These are phyloP conservation scores for Fraxinus albicans DNA, from an alignment of 305 asterid genomes.

Conservation along the genomic window DNA sequence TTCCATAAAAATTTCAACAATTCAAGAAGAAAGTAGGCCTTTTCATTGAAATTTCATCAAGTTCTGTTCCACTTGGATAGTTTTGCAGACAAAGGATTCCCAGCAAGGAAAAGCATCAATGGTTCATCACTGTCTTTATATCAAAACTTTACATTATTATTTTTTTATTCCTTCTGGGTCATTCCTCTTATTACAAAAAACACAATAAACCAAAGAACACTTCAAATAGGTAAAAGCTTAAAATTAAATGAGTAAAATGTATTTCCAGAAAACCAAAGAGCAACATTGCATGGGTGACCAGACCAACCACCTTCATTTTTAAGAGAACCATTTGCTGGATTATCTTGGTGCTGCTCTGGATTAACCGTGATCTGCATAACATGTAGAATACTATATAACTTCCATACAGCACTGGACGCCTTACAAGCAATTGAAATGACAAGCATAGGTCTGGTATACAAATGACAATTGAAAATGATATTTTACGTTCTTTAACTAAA, in stretches of 20 bases:
- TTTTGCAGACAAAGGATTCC: neutral
- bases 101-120: neutral
- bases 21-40: neutral
- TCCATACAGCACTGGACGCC: neutral
- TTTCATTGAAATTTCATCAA: neutral
- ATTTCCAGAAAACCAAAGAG: neutral
- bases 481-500: neutral
- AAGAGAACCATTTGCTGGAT: constrained; percentile 29
- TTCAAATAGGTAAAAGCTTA: neutral
- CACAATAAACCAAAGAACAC: neutral
- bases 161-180: neutral
- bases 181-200: neutral
- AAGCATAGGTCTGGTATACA: neutral
- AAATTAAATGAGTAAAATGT: neutral
- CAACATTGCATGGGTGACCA: constrained; percentile 8
- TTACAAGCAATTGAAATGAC: neutral
- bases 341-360: constrained; percentile 38
- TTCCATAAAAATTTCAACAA: neutral
- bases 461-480: neutral
- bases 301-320: constrained; percentile 57
- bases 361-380: constrained; percentile 48
- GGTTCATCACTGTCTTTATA: neutral
- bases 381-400: constrained; percentile 11
- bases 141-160: neutral
- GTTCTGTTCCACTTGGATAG: neutral